Evolutionary conservation across 2,329 filamentous ascomycete genomes (phyloP).

Genomic region (Ceratocystis colombiana): DNA sequence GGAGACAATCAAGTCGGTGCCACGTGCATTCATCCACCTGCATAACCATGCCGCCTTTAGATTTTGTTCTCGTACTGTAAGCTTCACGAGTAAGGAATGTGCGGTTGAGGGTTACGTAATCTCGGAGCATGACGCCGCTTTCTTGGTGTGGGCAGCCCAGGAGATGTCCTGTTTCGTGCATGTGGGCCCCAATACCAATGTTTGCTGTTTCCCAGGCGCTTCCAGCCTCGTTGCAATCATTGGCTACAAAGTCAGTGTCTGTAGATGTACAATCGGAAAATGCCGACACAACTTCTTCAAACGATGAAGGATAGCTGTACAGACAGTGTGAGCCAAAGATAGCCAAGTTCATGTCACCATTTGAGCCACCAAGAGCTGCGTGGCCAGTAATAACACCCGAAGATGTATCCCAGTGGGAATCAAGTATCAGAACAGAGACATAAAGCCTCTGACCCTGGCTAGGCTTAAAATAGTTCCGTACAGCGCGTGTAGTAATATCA

Average conservation of each 20-base stretch:
- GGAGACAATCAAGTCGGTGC: constrained; percentile 81
- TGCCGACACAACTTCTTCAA: constrained; percentile 82
- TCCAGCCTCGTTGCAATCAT: constrained; percentile 76
- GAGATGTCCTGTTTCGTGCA: constrained; percentile 83
- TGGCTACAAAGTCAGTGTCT: constrained; percentile 67
- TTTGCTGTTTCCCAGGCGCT: constrained; percentile 95
- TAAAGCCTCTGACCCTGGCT: constrained; percentile 72
- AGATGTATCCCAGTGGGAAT: constrained; percentile 74
- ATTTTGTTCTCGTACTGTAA: constrained; percentile 77
- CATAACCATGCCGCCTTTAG: constrained; percentile 64
- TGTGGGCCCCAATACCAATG: constrained; percentile 82
- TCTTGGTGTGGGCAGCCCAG: constrained; percentile 87
- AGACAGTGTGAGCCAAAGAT: constrained; percentile 89
- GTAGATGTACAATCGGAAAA: constrained; percentile 87
- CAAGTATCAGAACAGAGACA: constrained; percentile 75
- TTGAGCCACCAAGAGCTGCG: constrained; percentile 67
- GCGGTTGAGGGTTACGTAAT: constrained; percentile 75
- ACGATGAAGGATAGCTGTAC: constrained; percentile 77
- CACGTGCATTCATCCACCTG: constrained; percentile 77
- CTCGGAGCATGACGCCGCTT: constrained; percentile 80
- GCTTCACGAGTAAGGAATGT: constrained; percentile 73
- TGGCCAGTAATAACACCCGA: constrained; percentile 65
- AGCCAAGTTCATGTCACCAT: constrained; percentile 66
- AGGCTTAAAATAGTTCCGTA: constrained; percentile 66
- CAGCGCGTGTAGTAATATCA: constrained; percentile 63